Conservation (phyloP, 1,284 basidiomycete species). For the Peniophora sp. region DNA sequence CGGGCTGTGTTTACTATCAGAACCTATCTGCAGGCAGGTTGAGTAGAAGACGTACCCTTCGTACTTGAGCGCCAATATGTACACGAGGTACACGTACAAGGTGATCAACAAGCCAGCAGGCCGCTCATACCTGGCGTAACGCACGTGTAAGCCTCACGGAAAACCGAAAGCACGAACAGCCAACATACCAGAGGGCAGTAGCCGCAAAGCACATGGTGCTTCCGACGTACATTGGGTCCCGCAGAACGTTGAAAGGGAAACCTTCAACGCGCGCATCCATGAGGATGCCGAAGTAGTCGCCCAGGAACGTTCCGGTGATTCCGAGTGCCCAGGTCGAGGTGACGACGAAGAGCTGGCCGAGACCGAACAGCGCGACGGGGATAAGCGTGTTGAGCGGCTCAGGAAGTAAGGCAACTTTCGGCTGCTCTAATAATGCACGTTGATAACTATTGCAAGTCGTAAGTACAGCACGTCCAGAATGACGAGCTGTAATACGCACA, state of each 20-base stretch:
- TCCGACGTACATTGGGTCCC: slow-evolving; percentile 95
- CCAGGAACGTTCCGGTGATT: slow-evolving; percentile 90
- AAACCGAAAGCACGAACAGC: slow-evolving; percentile 3
- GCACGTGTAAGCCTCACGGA: background rate
- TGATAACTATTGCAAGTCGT: slow-evolving; percentile 46
- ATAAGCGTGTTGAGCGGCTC: slow-evolving; percentile 52
- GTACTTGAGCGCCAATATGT: slow-evolving; percentile 74
- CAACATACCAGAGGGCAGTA: slow-evolving; percentile 70
- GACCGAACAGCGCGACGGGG: slow-evolving; percentile 58
- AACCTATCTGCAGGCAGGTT: slow-evolving; percentile 5
- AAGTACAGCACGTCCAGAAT: slow-evolving; percentile 1
- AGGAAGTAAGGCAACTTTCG: slow-evolving; percentile 47
- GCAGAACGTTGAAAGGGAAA: slow-evolving; percentile 93
- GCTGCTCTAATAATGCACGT: slow-evolving; percentile 67
- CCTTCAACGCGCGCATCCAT: slow-evolving; percentile 84
- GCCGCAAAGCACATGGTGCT: slow-evolving; percentile 84
- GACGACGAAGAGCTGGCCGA: slow-evolving; percentile 78
- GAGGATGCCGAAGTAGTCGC: slow-evolving; percentile 98
- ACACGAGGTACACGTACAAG: slow-evolving; percentile 74
- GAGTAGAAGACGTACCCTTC: slow-evolving; percentile 61
- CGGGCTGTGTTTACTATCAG: slow-evolving; percentile 36
- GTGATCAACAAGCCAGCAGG: slow-evolving; percentile 76
- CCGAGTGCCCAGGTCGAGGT: slow-evolving; percentile 90
- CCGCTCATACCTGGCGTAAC: slow-evolving; percentile 59
- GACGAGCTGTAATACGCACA: slow-evolving; percentile 74